Percentiles rank a stretch among this genome's conserved stretches.
Conservation (phyloP, 2,329 filamentous ascomycete genomes). For the Ceratocystis colombiana region DNA sequence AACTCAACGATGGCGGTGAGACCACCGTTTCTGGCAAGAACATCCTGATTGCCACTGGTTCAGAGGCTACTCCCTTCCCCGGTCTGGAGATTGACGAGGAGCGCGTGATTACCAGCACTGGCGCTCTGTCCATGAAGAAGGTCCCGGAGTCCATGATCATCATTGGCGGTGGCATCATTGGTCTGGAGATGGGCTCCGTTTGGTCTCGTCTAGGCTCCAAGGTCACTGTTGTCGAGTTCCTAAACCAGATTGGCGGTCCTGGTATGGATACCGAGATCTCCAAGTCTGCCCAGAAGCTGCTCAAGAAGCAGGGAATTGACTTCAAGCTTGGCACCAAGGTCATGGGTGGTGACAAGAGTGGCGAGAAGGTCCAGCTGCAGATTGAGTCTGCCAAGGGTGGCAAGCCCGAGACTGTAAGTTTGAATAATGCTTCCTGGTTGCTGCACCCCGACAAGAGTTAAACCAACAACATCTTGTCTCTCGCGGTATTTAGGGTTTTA, state of each 20-base stretch:
- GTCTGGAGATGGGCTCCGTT: slow-evolving; percentile 95
- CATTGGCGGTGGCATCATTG: slow-evolving; percentile 97
- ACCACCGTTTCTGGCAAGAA: slow-evolving; percentile 83
- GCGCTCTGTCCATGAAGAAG: slow-evolving; percentile 77
- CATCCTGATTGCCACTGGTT: slow-evolving; percentile 94
- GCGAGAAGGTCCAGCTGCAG: slow-evolving; percentile 68
- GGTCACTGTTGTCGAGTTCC: slow-evolving; percentile 95
- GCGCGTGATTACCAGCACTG: slow-evolving; percentile 92
- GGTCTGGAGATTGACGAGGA: slow-evolving; percentile 95
- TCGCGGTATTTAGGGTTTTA: too few species aligned
- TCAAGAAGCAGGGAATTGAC: slow-evolving; percentile 93
- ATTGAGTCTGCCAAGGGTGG: slow-evolving; percentile 92
- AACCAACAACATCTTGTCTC: not conserved
- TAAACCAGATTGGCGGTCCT: slow-evolving; percentile 90
- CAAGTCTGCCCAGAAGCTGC: slow-evolving; percentile 83
- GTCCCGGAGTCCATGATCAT: slow-evolving; percentile 95
- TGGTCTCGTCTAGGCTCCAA: slow-evolving; percentile 91
- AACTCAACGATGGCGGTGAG: slow-evolving; percentile 84
- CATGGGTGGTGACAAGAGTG: slow-evolving; percentile 66
- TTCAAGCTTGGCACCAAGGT: slow-evolving; percentile 99
- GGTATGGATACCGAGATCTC: slow-evolving; percentile 94
- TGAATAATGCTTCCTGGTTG: not conserved
- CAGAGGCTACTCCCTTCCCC: slow-evolving; percentile 91
- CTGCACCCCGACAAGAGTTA: too few species aligned
- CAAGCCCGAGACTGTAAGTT: slow-evolving; percentile 75